Conservation (phyloP, 352 stramenopile genomes). For the Blastocystis sp. region DNA sequence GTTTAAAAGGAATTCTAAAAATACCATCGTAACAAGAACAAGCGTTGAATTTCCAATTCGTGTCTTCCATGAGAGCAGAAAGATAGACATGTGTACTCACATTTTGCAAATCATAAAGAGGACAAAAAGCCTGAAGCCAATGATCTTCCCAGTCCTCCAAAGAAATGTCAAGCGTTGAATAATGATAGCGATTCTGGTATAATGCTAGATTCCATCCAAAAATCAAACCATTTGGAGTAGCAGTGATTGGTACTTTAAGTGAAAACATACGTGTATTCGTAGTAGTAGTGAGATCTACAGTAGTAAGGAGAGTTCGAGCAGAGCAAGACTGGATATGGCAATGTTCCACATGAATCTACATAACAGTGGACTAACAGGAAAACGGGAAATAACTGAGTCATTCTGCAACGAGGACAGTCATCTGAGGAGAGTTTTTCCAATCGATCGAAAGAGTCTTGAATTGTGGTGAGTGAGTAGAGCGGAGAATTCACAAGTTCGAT, state of each 20-base stretch:
- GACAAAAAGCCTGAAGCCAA: slow-evolving; percentile 43
- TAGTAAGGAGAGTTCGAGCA: not conserved
- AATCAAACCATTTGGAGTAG: not conserved
- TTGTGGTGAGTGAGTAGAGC: not conserved
- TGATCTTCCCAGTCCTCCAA: slow-evolving; percentile 15
- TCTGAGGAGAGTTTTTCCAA: not conserved
- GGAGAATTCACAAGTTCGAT: slow-evolving; percentile 1
- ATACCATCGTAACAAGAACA: not conserved
- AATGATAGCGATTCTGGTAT: not conserved
- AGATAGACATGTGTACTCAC: not conserved
- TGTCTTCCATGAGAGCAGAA: not conserved
- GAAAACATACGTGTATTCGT: not conserved
- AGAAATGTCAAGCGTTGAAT: not conserved
- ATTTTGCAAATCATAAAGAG: not conserved
- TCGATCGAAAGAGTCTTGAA: not conserved
- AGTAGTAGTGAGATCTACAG: not conserved
- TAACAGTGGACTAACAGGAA: not conserved
- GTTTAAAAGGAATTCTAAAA: too few relatives aligned
- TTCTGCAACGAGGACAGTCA: not conserved
- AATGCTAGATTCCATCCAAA: not conserved
- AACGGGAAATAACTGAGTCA: slow-evolving; percentile 2
- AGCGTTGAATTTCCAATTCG: slow-evolving; percentile 23
- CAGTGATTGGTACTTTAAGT: not conserved
- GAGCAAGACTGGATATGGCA: not conserved
- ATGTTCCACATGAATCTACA: not conserved